Conservation (phyloP, 2,329 filamentous ascomycete species). For the Aspergillus ruber region DNA sequence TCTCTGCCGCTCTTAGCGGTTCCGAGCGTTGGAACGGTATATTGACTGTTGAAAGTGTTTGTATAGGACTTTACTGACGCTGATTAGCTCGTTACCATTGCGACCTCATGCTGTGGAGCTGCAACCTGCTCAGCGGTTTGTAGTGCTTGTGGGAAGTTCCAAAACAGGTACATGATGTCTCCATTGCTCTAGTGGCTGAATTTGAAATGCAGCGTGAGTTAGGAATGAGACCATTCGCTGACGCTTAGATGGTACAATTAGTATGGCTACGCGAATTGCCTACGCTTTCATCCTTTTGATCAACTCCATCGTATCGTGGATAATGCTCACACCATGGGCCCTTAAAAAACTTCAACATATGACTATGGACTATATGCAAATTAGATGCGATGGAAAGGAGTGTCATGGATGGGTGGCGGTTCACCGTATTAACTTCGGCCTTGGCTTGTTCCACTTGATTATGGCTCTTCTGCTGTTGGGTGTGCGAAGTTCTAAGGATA, state of each 20-base stretch:
- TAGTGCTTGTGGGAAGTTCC: constrained; percentile 92
- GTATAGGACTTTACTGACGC: constrained; percentile 11
- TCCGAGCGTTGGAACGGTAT: constrained; percentile 77
- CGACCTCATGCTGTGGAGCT: constrained; percentile 88
- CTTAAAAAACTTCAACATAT: constrained; percentile 91
- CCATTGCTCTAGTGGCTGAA: not conserved
- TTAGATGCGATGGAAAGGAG: constrained; percentile 81
- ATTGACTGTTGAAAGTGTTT: constrained; percentile 28
- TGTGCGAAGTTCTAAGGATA: constrained; percentile 78
- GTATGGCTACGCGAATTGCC: constrained; percentile 92
- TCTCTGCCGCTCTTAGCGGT: constrained; percentile 84
- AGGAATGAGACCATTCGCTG: constrained; percentile 9
- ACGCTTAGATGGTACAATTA: constrained; percentile 32
- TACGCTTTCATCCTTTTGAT: constrained; percentile 90
- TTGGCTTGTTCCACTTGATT: constrained; percentile 86
- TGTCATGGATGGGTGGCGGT: constrained; percentile 96
- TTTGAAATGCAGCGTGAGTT: not conserved
- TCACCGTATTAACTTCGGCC: constrained; percentile 94
- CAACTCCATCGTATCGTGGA: constrained; percentile 96
- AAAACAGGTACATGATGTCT: constrained; percentile 67
- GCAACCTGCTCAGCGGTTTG: constrained; percentile 95
- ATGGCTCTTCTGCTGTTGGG: constrained; percentile 80
- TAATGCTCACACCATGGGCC: constrained; percentile 98
- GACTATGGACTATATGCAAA: constrained; percentile 91
- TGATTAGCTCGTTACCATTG: constrained; percentile 64